Base-by-base conservation (phyloP, 2,329 filamentous ascomycete species). In the Neofusicoccum cordaticola region DNA sequence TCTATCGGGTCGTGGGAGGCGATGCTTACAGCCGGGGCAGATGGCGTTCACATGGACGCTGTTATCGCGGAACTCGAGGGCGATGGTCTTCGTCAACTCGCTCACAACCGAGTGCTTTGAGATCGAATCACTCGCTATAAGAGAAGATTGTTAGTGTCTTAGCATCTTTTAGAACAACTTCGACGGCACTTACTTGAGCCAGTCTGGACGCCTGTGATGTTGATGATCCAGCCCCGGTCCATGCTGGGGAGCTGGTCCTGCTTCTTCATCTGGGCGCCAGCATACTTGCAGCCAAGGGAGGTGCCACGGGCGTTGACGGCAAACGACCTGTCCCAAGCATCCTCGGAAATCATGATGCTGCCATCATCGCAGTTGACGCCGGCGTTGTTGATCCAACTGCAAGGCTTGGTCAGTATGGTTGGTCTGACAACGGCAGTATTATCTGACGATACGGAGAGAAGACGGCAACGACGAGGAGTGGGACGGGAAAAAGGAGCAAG, bases 11-110 rank as follows among this genome's bases (percentile, higher is more conserved):
- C 27, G 57, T 12, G 51, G 19, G 3, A 27, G 56, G 19, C 31
- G 6, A 71, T 69, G 48, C 78, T 75, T 71, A 74, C 71, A 85
- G 5, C 84, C 84, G 4, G 84, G 84, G 62, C 83, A 84, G 4
- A 86, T 76, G 0, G 82, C 82, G 68, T 86, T 86, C 39, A 80
- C 78, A 66, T 86, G 83, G 31, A 86, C 83, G 0, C 77, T 73
- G 11, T 81, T 70, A 0, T 71, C 70, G 0, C 80, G 83, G 67
- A 83, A 84, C 45, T 86, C 84, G 41, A 82, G 66, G 0, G 83
- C 83, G 0, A 83, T 75, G 8, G 79, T 73, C 39, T 79, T 77
- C 0, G 83, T 86, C 3, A 85, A 66, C n/a, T 80, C 81, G 2
- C 42, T 58, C 42, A 50, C 51, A n/a, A 45, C 19, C 0, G 81